A percentile compares a stretch with the other conserved stretches of the same genome.
These are phyloP conservation scores for Lactarius deliciosus DNA, from an alignment of 768 basidiomycete genomes.

Conservation along the genomic window DNA sequence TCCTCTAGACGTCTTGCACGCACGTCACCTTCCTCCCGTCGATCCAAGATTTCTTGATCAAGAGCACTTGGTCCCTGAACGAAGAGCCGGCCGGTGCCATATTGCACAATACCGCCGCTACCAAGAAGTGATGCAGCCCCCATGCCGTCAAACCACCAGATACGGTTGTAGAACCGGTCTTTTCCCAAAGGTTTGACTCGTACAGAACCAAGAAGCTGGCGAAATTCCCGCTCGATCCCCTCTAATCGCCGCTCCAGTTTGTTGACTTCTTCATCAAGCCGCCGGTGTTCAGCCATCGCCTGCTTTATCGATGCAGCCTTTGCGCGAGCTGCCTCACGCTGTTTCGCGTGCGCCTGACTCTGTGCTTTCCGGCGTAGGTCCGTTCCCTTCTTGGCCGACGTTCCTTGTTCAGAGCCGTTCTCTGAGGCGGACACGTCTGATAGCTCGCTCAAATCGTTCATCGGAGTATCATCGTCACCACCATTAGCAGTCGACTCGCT, in stretches of 20 bases:
- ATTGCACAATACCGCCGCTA: constrained; percentile 74
- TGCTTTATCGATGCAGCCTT: constrained; percentile 81
- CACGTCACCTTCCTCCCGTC: constrained; percentile 55
- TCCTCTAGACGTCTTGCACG: constrained; percentile 65
- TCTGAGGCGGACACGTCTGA: constrained; percentile 70
- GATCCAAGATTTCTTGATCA: constrained; percentile 70
- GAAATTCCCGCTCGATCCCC: constrained; percentile 89
- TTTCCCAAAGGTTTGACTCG: constrained; percentile 86
- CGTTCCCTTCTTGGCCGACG: constrained; percentile 35
- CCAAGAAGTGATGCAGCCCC: constrained; percentile 80
- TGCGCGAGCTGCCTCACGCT: constrained; percentile 73
- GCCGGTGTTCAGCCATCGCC: constrained; percentile 77
- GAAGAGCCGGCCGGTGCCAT: constrained; percentile 88
- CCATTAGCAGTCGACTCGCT: constrained; percentile 41
- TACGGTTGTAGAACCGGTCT: constrained; percentile 91
- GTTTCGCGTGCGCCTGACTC: constrained; percentile 65
- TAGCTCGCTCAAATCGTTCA: constrained; percentile 69
- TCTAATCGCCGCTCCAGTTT: constrained; percentile 79
- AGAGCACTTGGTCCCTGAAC: constrained; percentile 88
- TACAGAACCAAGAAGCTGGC: constrained; percentile 80
- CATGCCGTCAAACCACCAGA: constrained; percentile 99
- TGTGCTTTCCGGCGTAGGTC: constrained; percentile 52
- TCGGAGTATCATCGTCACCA: constrained; percentile 53
- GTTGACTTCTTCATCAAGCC: constrained; percentile 85
- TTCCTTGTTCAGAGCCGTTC: constrained; percentile 50